phyloP scores from a whole-genome alignment of 768 basidiomycete species.

The Russula griseocarnosa region DNA sequence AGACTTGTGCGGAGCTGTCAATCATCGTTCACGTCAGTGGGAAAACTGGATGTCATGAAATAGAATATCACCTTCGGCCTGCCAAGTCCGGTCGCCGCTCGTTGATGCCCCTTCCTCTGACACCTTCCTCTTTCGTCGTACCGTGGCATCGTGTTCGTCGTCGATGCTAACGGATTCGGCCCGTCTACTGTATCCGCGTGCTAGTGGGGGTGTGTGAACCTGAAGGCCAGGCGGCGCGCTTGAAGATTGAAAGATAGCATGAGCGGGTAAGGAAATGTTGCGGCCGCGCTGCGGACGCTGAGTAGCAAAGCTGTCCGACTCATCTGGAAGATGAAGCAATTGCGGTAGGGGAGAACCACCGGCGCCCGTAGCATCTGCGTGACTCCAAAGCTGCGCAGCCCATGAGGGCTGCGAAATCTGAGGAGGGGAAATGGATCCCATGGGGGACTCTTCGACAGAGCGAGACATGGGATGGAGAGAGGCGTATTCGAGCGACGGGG shows the following conservation, averaged over 20 bases:
- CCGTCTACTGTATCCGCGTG: slow-evolving; percentile 60
- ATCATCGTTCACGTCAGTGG: slow-evolving; percentile 26
- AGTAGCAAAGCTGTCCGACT: slow-evolving; percentile 41
- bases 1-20: slow-evolving; percentile 65
- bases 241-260: slow-evolving; percentile 62
- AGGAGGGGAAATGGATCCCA: slow-evolving; percentile 53
- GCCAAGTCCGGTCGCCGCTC: slow-evolving; percentile 29
- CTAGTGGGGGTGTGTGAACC: slow-evolving; percentile 44
- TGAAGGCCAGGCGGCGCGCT: slow-evolving; percentile 62
- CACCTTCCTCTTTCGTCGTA: slow-evolving; percentile 51
- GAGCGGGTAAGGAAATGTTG: slow-evolving; percentile 45
- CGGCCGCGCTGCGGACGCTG: slow-evolving; percentile 39
- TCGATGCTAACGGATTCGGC: slow-evolving; percentile 59
- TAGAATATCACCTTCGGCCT: slow-evolving; percentile 23
- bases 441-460: slow-evolving; percentile 39
- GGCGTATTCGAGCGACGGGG: slow-evolving; percentile 54
- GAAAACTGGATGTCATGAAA: slow-evolving; percentile 27
- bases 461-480: slow-evolving; percentile 56
- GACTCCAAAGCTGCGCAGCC: slow-evolving; percentile 64
- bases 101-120: slow-evolving; percentile 30
- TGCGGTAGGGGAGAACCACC: slow-evolving; percentile 41
- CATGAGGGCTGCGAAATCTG: slow-evolving; percentile 62
- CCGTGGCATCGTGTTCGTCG: slow-evolving; percentile 70
- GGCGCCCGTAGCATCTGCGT: slow-evolving; percentile 32
- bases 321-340: slow-evolving; percentile 38